These are phyloP conservation scores for Penicillium sumatraense DNA, from an alignment of 2,329 filamentous ascomycete species.

Conservation along the genomic window DNA sequence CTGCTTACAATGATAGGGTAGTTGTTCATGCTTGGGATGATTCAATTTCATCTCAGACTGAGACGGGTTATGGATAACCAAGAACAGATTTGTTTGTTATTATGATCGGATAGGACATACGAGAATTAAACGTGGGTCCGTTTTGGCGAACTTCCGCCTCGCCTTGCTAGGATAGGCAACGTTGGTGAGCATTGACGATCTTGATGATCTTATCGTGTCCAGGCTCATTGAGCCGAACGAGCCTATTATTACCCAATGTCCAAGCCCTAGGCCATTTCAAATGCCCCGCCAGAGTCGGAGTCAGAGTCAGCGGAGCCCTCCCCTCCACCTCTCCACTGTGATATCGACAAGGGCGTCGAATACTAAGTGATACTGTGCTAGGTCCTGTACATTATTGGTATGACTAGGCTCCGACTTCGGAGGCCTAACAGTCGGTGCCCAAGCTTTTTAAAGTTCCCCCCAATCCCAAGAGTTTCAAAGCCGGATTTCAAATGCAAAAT, in stretches of 20 bases:
- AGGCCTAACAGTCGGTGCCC: constrained; percentile 9
- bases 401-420: constrained; percentile 21
- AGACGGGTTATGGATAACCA: background rate
- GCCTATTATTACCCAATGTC: constrained; percentile 4
- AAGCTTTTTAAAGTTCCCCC: constrained; percentile 7
- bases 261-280: constrained; percentile 2
- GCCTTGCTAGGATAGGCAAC: background rate
- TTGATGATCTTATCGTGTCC: background rate
- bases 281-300: constrained; percentile 5
- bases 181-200: background rate
- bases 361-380: no score
- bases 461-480: background rate
- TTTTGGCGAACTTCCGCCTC: background rate
- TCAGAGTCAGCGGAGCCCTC: constrained; percentile 9
- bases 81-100: background rate
- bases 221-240: background rate
- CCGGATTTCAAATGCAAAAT: background rate
- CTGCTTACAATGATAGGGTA: no score
- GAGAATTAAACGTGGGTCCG: background rate
- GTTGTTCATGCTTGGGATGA: no score
- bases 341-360: background rate
- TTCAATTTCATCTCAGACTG: background rate
- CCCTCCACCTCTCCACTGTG: background rate
- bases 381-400: background rate
- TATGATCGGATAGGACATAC: background rate